Conservation (phyloP, 768 basidiomycete species). For the Boletales sp. region DNA sequence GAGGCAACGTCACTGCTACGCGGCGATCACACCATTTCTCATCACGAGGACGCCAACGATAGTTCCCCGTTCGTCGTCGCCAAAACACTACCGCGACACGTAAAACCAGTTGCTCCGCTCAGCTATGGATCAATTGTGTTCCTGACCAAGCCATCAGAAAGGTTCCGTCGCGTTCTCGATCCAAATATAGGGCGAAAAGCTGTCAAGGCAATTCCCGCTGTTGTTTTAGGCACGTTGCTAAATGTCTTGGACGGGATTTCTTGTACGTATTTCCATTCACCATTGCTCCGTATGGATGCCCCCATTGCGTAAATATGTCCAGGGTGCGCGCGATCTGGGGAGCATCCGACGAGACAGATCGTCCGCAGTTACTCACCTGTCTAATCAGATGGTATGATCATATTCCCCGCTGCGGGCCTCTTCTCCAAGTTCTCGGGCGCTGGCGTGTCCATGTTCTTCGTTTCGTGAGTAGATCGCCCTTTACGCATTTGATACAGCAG, state of each 20-base stretch:
- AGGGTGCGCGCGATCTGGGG: not conserved
- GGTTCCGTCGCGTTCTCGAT: slow-evolving; percentile 7
- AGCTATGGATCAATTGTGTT: slow-evolving; percentile 11
- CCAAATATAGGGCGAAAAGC: slow-evolving; percentile 17
- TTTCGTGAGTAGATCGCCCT: slow-evolving; percentile 48
- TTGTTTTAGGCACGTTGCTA: slow-evolving; percentile 76
- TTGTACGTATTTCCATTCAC: slow-evolving; percentile 46
- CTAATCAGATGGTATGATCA: slow-evolving; percentile 83
- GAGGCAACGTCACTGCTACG: slow-evolving; percentile 20
- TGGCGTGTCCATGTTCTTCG: slow-evolving; percentile 95
- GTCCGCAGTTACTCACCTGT: slow-evolving; percentile 1
- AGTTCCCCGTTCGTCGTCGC: not conserved
- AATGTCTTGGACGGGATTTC: slow-evolving; percentile 94
- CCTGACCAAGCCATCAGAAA: slow-evolving; percentile 6
- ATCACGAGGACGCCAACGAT: slow-evolving; percentile 1
- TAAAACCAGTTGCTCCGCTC: not conserved
- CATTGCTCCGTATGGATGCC: not conserved
- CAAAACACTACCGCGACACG: slow-evolving; percentile 8
- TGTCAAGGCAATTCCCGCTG: slow-evolving; percentile 67
- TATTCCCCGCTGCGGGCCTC: slow-evolving; percentile 81
- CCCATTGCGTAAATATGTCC: slow-evolving; percentile 5
- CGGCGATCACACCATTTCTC: slow-evolving; percentile 6
- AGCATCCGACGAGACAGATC: not conserved
- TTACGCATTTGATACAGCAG: not conserved
- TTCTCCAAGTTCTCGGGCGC: slow-evolving; percentile 80